Evolutionary conservation across 768 basidiomycete species (phyloP).

Genomic region (Tephrocybe sp.): DNA sequence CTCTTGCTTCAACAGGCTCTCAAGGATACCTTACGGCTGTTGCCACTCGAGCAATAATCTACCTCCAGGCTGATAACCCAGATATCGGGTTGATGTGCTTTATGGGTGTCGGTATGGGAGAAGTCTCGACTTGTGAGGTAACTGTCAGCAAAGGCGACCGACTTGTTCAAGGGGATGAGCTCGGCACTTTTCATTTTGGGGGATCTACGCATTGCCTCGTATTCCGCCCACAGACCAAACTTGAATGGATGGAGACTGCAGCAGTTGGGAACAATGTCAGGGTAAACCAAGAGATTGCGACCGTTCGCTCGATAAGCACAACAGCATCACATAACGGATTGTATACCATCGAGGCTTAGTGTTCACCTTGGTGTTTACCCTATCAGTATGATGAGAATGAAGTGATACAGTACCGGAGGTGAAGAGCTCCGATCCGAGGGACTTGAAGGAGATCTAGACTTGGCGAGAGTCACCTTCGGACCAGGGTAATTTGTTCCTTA

Average conservation of each 20-base stretch:
- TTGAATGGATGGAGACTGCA: neutral
- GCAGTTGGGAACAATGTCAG: neutral
- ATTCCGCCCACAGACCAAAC: slow-evolving; percentile 26
- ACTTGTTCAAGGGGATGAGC: slow-evolving; percentile 46
- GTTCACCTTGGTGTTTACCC: too few species aligned
- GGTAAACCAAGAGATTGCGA: neutral
- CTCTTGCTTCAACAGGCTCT: slow-evolving; percentile 20
- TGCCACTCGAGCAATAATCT: slow-evolving; percentile 50
- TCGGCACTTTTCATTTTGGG: slow-evolving; percentile 62
- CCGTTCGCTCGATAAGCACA: neutral
- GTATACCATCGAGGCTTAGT: too few species aligned
- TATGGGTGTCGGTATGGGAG: slow-evolving; percentile 56
- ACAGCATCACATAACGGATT: too few species aligned
- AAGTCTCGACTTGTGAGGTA: slow-evolving; percentile 58
- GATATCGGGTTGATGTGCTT: slow-evolving; percentile 56
- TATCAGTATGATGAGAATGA: too few species aligned
- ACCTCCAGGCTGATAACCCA: slow-evolving; percentile 49
- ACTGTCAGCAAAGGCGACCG: slow-evolving; percentile 35
- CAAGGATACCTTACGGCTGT: slow-evolving; percentile 38
- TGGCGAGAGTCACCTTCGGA: too few species aligned
- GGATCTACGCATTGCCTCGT: slow-evolving; percentile 50
- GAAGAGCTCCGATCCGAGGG: too few species aligned
- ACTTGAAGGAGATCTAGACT: too few species aligned
- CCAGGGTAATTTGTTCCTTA: too few species aligned
- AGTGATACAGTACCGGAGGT: too few species aligned